Evolutionary conservation across 179 eudicot species (phyloP).

Genomic region (Amaranthus tricolor): DNA sequence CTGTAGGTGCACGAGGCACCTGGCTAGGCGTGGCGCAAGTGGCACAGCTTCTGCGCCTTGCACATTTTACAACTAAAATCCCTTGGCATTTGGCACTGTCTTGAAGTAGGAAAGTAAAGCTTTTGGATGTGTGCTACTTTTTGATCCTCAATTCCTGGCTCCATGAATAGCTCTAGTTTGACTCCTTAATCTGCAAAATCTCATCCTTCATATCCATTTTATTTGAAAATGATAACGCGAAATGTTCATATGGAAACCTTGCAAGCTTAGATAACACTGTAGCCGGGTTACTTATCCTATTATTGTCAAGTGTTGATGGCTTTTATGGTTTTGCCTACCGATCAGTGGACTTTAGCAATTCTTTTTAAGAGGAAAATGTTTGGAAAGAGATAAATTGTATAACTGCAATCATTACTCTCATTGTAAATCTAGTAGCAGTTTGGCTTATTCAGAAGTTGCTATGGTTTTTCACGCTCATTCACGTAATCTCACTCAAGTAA

Average conservation of each 20-base stretch:
- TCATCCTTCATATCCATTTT: background rate
- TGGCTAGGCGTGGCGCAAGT: too few species aligned
- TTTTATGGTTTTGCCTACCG: background rate
- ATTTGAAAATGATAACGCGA: background rate
- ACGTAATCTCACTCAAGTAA: background rate
- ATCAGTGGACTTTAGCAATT: background rate
- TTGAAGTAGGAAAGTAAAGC: background rate
- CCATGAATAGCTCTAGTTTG: background rate
- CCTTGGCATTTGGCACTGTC: background rate
- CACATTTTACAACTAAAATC: too few species aligned
- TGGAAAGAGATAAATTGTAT: background rate
- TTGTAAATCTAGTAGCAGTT: background rate
- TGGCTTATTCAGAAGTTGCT: background rate
- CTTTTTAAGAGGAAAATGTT: background rate
- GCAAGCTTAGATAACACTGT: background rate
- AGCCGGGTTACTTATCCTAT: background rate
- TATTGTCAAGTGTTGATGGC: background rate
- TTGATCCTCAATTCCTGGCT: background rate
- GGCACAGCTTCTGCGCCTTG: too few species aligned
- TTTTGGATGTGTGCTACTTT: background rate
- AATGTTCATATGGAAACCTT: background rate
- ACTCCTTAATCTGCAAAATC: background rate
- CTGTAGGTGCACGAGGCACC: too few species aligned
- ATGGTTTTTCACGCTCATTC: background rate
- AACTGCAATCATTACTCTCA: background rate